Base-by-base conservation (phyloP, 805 yeast genomes). In the Blastobotrys americana region DNA sequence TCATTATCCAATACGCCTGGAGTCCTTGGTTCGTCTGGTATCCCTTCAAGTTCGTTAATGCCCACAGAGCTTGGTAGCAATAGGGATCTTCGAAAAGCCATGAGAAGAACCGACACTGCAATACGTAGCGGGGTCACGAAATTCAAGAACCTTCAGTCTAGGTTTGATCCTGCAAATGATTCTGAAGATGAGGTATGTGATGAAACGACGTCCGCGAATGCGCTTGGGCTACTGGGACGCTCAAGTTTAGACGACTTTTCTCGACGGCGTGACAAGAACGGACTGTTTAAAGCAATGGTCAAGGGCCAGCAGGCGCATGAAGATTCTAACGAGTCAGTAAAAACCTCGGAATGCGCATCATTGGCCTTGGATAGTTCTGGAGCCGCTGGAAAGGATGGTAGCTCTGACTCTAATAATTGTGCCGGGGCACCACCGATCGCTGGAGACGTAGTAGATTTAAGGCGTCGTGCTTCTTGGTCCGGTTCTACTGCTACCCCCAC, bases 1-100 rank as follows among this genome's bases (percentile, higher is more conserved):
- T 66, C 68, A 5, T 31, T 39, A 38, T 39, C 36, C 67, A 13
- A 56, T 57, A 3, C 40, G 44, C 35, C 10, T 35, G 33, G 37
- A 16, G 19, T 9, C 35, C 18, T 8, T 17, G 41, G 15, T 20
- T 20, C 15, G 3, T 41, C 47, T 3, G 56, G 56, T 3, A 45
- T 50, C 27, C 60, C 54, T 8, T n/a, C 44, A 4, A 39, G 39
- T 3, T 49, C 57, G 17, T 44, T 52, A 21, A 34, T 20, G 4
- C 35, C 37, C 4, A 42, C 36, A 9, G 55, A 52, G 31, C 43
- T 43, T 16, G 39, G 45, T 21, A 25, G 41, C 27, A 35, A 39
- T 13, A 39, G 46, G 18, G 56, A 55, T 27, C 21, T 54, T 16
- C 43, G 45, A 19, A 46, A 44, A 19, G 50, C 56, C 27, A 48